Evolutionary conservation across 345 rosid species (phyloP).

Genomic region (Kandelia obovata): DNA sequence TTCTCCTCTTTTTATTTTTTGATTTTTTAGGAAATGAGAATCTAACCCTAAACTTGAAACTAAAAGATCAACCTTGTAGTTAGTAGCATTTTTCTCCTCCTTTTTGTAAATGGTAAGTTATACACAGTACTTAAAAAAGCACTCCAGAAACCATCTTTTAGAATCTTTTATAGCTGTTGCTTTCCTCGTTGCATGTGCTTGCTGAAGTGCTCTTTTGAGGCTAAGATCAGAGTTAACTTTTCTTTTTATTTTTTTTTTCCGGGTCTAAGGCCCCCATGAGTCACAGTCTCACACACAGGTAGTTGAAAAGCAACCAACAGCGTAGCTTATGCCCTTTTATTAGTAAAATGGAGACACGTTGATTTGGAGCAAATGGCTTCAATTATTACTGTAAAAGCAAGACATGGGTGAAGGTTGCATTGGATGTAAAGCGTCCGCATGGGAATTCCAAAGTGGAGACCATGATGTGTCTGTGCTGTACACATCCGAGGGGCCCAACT

Average conservation of each 20-base stretch:
- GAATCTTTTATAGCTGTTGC: not conserved
- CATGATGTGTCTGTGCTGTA: not conserved
- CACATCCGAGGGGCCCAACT: slow-evolving; percentile 11
- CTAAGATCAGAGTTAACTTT: slow-evolving; percentile 1
- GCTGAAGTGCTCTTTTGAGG: slow-evolving; percentile 16
- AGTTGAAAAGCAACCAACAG: slow-evolving; percentile 1
- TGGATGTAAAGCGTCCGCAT: slow-evolving; percentile 21
- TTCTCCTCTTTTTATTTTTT: not conserved
- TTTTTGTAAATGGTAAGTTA: slow-evolving; percentile 12
- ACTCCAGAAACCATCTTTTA: slow-evolving; percentile 11
- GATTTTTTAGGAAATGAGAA: too few relatives aligned
- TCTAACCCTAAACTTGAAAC: too few relatives aligned
- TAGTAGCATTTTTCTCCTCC: not conserved
- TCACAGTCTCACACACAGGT: not conserved
- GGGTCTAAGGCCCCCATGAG: slow-evolving; percentile 14
- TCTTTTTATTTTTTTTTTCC: not conserved
- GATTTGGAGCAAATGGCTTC: slow-evolving; percentile 14
- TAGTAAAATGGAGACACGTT: slow-evolving; percentile 5
- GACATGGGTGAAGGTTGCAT: not conserved
- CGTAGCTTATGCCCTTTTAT: not conserved
- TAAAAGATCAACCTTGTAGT: too few relatives aligned
- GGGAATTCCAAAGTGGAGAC: slow-evolving; percentile 24
- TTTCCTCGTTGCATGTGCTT: slow-evolving; percentile 37
- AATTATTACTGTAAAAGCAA: slow-evolving; percentile 17
- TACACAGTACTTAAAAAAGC: slow-evolving; percentile 13